A percentile compares a stretch with the other conserved stretches of the same genome.
Evolutionary conservation across 495 filamentous ascomycete species (phyloP).

Genomic region (Daldinia bambusicola): DNA sequence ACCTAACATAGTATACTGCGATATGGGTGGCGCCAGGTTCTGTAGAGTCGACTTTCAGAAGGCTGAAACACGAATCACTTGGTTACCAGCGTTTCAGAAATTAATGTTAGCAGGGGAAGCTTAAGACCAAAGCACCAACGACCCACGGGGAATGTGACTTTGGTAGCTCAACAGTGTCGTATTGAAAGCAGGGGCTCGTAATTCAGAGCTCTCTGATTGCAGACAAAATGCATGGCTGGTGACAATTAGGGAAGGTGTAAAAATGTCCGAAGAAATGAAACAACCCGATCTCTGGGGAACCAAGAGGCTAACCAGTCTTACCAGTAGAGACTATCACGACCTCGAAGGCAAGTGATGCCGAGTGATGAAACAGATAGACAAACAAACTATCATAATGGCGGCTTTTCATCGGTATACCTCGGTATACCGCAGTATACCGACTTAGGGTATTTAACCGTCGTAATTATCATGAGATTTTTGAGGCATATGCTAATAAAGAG

Average conservation of each 20-base stretch:
- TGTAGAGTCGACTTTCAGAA: constrained; percentile 25
- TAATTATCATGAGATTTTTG: constrained; percentile 16
- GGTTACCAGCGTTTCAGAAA: constrained; percentile 42
- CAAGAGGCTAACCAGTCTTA: constrained; percentile 30
- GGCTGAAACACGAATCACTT: constrained; percentile 44
- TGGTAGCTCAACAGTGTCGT: constrained; percentile 32
- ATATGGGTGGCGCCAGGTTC: constrained; percentile 21
- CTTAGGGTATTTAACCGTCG: constrained; percentile 3
- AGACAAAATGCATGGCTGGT: constrained; percentile 31
- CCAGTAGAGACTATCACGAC: constrained; percentile 33
- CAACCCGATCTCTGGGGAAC: constrained; percentile 42
- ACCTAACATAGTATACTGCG: background rate
- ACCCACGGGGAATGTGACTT: constrained; percentile 33
- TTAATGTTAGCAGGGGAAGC: constrained; percentile 23
- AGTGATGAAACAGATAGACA: constrained; percentile 38
- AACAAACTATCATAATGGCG: constrained; percentile 26
- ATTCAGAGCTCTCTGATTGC: constrained; percentile 31
- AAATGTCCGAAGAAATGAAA: constrained; percentile 45
- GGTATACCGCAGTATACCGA: too few species aligned
- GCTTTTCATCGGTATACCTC: constrained; percentile 11
- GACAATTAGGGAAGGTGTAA: constrained; percentile 45
- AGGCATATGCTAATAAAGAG: background rate
- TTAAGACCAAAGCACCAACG: constrained; percentile 29
- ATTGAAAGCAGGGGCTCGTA: constrained; percentile 31
- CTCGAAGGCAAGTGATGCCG: constrained; percentile 39